Percentiles rank a stretch among this genome's conserved stretches.
These are phyloP conservation scores for Aspergillus sp. DNA, from an alignment of 2,329 filamentous ascomycete species.

Conservation along the genomic window DNA sequence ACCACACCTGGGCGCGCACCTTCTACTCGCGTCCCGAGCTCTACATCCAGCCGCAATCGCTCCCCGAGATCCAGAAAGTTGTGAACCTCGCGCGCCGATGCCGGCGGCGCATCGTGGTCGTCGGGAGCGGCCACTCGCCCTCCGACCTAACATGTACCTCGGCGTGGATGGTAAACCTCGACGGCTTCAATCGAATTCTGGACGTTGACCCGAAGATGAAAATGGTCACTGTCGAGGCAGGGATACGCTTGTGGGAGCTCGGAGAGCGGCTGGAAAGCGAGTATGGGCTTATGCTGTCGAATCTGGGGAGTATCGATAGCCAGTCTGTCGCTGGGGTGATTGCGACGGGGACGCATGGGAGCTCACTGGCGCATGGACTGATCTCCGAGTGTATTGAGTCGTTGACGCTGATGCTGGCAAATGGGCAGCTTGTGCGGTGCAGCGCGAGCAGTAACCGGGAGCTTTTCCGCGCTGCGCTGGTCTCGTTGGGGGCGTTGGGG, in stretches of 20 bases:
- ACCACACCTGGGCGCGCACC: conserved; percentile 94
- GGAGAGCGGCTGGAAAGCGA: conserved; percentile 71
- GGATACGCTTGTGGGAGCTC: conserved; percentile 78
- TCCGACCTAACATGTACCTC: conserved; percentile 91
- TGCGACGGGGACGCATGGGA: conserved; percentile 90
- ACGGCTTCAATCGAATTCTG: conserved; percentile 76
- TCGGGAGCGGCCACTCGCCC: conserved; percentile 92
- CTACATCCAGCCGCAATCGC: conserved; percentile 80
- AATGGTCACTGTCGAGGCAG: conserved; percentile 79
- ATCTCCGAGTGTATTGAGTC: conserved; percentile 77
- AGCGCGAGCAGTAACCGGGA: conserved; percentile 69
- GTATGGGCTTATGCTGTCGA: conserved; percentile 81
- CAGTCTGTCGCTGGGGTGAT: conserved; percentile 94
- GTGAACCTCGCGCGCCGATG: conserved; percentile 80
- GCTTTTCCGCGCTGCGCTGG: conserved; percentile 84
- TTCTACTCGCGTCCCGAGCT: conserved; percentile 89
- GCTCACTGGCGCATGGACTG: conserved; percentile 79
- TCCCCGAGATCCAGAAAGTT: conserved; percentile 81
- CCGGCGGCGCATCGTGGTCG: conserved; percentile 78
- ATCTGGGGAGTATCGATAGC: conserved; percentile 91
- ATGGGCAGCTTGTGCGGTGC: conserved; percentile 75
- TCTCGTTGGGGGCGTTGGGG: conserved; percentile 87
- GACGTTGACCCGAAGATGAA: conserved; percentile 69
- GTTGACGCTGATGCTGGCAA: conserved; percentile 79
- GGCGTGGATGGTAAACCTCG: conserved; percentile 92